A percentile compares a stretch with the other conserved stretches of the same genome.
Conservation (phyloP, 164 flowering plant species). For the Piper longum region DNA sequence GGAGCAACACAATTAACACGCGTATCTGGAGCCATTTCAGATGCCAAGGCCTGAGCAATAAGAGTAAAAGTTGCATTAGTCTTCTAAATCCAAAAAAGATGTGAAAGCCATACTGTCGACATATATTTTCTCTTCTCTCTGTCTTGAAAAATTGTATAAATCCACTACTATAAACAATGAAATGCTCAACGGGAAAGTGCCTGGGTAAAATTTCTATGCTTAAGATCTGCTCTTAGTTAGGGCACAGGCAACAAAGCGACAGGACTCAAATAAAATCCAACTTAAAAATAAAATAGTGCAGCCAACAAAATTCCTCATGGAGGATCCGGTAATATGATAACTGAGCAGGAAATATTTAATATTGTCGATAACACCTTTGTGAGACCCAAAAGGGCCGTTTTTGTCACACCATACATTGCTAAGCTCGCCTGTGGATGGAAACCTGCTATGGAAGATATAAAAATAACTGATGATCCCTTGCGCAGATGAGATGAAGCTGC, state of each 20-base stretch:
- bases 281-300: too few relatives aligned
- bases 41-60: slow-evolving; percentile 55
- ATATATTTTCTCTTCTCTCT: too few relatives aligned
- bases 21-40: slow-evolving; percentile 73
- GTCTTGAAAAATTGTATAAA: too few relatives aligned
- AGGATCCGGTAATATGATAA: too few relatives aligned
- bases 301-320: too few relatives aligned
- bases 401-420: slow-evolving; percentile 96
- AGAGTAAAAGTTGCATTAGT: neutral
- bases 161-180: too few relatives aligned
- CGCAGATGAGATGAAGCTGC: slow-evolving; percentile 75
- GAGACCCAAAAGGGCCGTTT: slow-evolving; percentile 96
- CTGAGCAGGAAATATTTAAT: neutral
- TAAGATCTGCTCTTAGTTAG: too few relatives aligned
- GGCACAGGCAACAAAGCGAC: too few relatives aligned
- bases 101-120: too few relatives aligned
- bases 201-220: too few relatives aligned
- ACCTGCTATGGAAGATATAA: slow-evolving; percentile 68
- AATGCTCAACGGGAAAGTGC: too few relatives aligned
- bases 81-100: neutral
- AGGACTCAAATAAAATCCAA: too few relatives aligned
- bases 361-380: slow-evolving; percentile 47
- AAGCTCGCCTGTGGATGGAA: slow-evolving; percentile 42
- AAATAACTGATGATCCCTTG: slow-evolving; percentile 69
- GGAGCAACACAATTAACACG: slow-evolving; percentile 93